Percentiles rank a stretch among this genome's conserved stretches.
Conservation (phyloP, 345 rosid genomes). For the Nephelium lappaceum region DNA sequence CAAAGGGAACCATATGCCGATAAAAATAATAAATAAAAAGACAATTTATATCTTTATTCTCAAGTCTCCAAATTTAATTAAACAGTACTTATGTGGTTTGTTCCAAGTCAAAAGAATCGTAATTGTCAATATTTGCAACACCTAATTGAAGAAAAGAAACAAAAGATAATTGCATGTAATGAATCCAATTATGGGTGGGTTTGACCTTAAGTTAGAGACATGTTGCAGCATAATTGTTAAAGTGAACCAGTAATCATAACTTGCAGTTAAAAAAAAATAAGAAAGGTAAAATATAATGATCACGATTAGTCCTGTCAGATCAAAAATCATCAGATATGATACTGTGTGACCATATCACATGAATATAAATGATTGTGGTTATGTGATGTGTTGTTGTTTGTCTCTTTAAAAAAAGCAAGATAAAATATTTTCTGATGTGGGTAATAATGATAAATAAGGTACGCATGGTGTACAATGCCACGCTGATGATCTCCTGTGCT, state of each 20-base stretch:
- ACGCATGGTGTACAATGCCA: conserved; percentile 17
- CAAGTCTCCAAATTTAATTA: background rate
- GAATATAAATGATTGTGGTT: conserved; percentile 26
- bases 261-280: background rate
- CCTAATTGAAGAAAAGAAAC: background rate
- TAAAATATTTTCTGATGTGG: background rate
- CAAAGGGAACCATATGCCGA: background rate
- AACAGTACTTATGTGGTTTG: background rate
- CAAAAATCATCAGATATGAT: conserved; percentile 5
- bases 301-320: conserved; percentile 17
- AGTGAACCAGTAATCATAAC: conserved; percentile 8
- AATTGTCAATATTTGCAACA: conserved; percentile 8
- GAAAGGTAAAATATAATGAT: background rate
- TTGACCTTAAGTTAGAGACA: conserved; percentile 26
- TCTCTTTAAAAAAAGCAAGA: background rate
- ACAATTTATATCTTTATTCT: background rate
- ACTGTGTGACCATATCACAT: conserved; percentile 18
- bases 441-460: background rate
- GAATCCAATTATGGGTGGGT: background rate
- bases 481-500: background rate
- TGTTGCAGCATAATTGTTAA: conserved; percentile 18
- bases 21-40: background rate
- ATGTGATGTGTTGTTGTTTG: background rate
- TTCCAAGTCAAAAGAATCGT: background rate
- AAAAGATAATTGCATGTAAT: conserved; percentile 7